These are phyloP conservation scores for Pseudozyma sp. DNA, from an alignment of 1,284 basidiomycete genomes.

Conservation along the genomic window DNA sequence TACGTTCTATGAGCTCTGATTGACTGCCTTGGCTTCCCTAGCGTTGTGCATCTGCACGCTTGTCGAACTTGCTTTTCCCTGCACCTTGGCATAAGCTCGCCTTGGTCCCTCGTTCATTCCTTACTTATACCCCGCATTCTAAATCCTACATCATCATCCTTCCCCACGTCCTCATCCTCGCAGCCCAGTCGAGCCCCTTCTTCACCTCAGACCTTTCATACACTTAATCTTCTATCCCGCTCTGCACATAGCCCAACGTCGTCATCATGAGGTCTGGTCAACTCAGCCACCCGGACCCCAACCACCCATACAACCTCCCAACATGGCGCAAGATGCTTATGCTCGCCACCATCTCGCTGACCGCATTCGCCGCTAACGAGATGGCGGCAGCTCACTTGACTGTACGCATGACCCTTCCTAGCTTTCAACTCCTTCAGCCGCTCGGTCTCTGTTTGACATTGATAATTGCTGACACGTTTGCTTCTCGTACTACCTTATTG, in stretches of 20 bases:
- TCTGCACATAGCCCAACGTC: background rate
- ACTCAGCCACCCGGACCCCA: slow-evolving; percentile 43
- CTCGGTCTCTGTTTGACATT: background rate
- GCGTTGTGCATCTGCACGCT: background rate
- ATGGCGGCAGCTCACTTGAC: slow-evolving; percentile 56
- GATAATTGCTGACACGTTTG: background rate
- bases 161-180: background rate
- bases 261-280: slow-evolving; percentile 30
- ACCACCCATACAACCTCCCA: slow-evolving; percentile 55
- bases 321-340: slow-evolving; percentile 64
- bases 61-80: background rate
- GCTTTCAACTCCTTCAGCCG: background rate
- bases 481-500: background rate
- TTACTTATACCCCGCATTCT: slow-evolving; percentile 2
- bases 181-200: background rate
- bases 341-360: slow-evolving; percentile 56
- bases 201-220: background rate
- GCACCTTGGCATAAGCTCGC: background rate
- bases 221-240: too few relatives aligned
- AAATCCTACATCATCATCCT: background rate
- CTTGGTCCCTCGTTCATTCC: background rate
- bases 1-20: background rate
- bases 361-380: slow-evolving; percentile 66
- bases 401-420: slow-evolving; percentile 17
- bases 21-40: background rate